These are phyloP conservation scores for Candida maltosa DNA, from an alignment of 805 yeast genomes.

Conservation along the genomic window DNA sequence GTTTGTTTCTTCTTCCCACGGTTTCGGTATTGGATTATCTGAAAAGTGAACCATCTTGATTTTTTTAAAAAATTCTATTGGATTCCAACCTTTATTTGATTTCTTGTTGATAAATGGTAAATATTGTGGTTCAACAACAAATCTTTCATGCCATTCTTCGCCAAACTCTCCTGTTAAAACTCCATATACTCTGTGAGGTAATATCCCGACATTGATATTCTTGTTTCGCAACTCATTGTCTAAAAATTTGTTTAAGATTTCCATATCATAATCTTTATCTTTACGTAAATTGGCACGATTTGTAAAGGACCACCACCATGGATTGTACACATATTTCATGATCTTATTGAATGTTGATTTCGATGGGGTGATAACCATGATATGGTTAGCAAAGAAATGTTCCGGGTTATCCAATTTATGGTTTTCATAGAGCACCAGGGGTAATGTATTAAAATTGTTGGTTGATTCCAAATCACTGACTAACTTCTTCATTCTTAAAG, in stretches of 20 bases:
- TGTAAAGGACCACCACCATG: slow-evolving; percentile 25
- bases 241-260: slow-evolving; percentile 39
- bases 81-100: slow-evolving; percentile 29
- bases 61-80: slow-evolving; percentile 19
- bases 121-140: slow-evolving; percentile 42
- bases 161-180: slow-evolving; percentile 49
- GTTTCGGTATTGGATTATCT: slow-evolving; percentile 65
- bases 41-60: slow-evolving; percentile 58
- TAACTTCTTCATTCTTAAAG: slow-evolving; percentile 9
- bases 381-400: slow-evolving; percentile 39
- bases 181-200: slow-evolving; percentile 54
- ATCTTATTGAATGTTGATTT: slow-evolving; percentile 18
- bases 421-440: slow-evolving; percentile 16
- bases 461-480: slow-evolving; percentile 10
- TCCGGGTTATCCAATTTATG: slow-evolving; percentile 26
- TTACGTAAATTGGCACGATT: slow-evolving; percentile 18
- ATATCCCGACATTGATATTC: slow-evolving; percentile 20
- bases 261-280: slow-evolving; percentile 52
- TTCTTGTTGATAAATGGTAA: slow-evolving; percentile 23
- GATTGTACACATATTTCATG: slow-evolving; percentile 21
- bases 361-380: slow-evolving; percentile 62
- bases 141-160: slow-evolving; percentile 34
- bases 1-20: slow-evolving; percentile 46
- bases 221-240: slow-evolving; percentile 18
- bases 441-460: slow-evolving; percentile 9